Evolutionary conservation across 2,329 filamentous ascomycete genomes (phyloP), one percentile per base, ranked within the genome.

Genomic region (Penicillium sp.): DNA sequence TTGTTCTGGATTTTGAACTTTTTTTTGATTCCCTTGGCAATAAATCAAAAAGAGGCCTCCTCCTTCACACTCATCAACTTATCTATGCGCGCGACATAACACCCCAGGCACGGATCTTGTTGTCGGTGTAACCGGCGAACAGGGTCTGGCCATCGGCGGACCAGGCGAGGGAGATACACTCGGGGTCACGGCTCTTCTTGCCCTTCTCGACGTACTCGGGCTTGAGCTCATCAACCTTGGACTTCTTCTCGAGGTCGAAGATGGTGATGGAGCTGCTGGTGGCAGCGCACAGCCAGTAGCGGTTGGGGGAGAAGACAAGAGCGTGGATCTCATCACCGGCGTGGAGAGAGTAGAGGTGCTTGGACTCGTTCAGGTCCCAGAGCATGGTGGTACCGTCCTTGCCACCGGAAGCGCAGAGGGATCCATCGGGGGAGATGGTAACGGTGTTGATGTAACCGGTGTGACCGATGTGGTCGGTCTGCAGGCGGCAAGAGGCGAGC

Each of bases 171-270:
- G 86, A 91, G 75, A 99, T 88, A 81, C 93, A 97, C 88, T 97
- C 93, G 72, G 94, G 94, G 82, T 97, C 93, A 77, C 92, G 88
- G 87, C 89, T 92, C 91, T 97, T 97, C 91, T 96, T 96, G 84
- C 92, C 90, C 77, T 92, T 89, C 77, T 92, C 86, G 76, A 92
- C 85, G 85, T 94, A 96, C 80, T 99, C 94, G 69, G 93, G 93
- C 89, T 96, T 97, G 80, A 99, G 88, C 88, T 97, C 94, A 74
- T 97, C 93, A 76, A 97, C 93, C 89, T 97, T 97, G 89, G 89
- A 95, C 92, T 99, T 99, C 92, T 99, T 99, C 91, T 99, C 94
- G 70, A 99, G 88, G 77, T 99, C 94, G 84, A 99, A 99, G 86
- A 99, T 97, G 87, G 97, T 97, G 87, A 99, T 97, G 86, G 87